Evolutionary conservation across 169 alveolate species (phyloP), one percentile per base, ranked within the genome.

Genomic region (Cryptosporidium muris): DNA sequence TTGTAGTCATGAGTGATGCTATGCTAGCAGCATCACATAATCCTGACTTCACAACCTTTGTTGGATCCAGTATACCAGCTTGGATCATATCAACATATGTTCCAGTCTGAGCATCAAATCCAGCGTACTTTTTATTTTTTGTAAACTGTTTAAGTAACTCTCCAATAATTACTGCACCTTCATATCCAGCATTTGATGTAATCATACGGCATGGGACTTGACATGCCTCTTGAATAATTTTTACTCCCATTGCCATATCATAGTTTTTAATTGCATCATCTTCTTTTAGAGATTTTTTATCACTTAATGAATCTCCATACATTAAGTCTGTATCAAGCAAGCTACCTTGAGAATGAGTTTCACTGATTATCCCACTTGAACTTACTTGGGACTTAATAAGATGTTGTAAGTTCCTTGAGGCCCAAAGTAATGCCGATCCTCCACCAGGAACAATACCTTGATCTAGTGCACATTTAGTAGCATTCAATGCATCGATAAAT

Each of bases 401-500:
- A 34, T 88, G 81, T 80, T 43, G 34, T 25, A 94, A 82, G 11
- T 82, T 88, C 81, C 94, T 93, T 34, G 97, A 91, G n/a, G 98
- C 97, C 90, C 94, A 94, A 47, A 96, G 88, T 49, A 97, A 91
- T 65, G 99, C 99, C 58, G 96, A 91, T 12, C 99, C 99, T 4
- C 99, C 99, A 38, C 99, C 99, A 8, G 99, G 99, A 51, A 98
- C 99, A 60, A 97, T 97, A 47, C 99, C 99, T 88, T 98, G 99
- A 82, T 95, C 99, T 37, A 96, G 97, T 8, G 99, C 99, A 51
- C 99, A 99, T 92, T 97, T 95, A 47, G 99, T 97, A 63, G 99
- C 99, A 82, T 98, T 95, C 58, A 97, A 95, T 8, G 99, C 99
- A 81, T 98, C 99, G 64, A 97, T 96, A 65, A 98, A 95, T 81